A percentile compares a stretch with the other conserved stretches of the same genome.
phyloP scores from a whole-genome alignment of 257 asterid genomes.

The Asclepias syriaca region DNA sequence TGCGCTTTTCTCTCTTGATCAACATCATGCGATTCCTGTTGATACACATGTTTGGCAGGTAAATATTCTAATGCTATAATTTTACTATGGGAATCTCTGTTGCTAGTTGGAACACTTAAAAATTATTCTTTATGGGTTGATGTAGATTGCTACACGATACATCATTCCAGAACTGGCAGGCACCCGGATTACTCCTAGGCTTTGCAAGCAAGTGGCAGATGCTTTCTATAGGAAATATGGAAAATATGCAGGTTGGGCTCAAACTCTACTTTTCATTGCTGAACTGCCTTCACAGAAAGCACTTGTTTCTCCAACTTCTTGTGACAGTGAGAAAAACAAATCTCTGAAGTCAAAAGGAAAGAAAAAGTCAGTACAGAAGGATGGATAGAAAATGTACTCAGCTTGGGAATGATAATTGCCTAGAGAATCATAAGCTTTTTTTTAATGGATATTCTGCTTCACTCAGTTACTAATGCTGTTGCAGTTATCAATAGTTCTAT shows the following conservation, averaged over 20 bases:
- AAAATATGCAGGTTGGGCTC: constrained; percentile 99
- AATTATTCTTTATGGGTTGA: constrained; percentile 17
- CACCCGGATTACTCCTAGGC: constrained; percentile 55
- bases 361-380: constrained; percentile 10
- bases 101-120: neutral
- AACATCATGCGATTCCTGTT: constrained; percentile 94
- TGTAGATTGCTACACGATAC: constrained; percentile 79
- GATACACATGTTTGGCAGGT: constrained; percentile 99
- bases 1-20: constrained; percentile 91
- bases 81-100: neutral
- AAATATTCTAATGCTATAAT: constrained; percentile 11
- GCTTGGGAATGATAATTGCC: neutral
- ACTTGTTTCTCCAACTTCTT: constrained; percentile 41
- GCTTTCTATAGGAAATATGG: constrained; percentile 89
- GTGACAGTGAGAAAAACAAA: constrained; percentile 21
- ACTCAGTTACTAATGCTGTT: neutral
- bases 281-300: constrained; percentile 95
- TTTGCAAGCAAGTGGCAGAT: constrained; percentile 58
- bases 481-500: neutral
- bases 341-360: constrained; percentile 26
- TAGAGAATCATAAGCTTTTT: neutral
- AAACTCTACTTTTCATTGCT: constrained; percentile 86
- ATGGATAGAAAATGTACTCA: constrained; percentile 8
- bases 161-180: constrained; percentile 93
- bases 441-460: neutral